These are phyloP conservation scores for Phytopythium ostracodes DNA, from an alignment of 352 stramenopile species.

Conservation along the genomic window DNA sequence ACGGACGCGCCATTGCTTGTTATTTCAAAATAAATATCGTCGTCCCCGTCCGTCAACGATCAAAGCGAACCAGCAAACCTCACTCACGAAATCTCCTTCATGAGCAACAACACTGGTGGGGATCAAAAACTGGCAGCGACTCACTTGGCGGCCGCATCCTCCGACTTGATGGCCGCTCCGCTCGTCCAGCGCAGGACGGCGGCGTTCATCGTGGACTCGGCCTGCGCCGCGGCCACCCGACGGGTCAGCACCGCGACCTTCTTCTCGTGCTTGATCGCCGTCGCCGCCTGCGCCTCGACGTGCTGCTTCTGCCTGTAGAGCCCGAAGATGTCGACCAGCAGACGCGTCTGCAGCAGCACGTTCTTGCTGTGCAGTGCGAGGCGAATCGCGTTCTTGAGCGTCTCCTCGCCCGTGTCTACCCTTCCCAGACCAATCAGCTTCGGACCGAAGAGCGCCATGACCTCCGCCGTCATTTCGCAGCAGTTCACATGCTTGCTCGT, in stretches of 20 bases:
- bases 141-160: neutral
- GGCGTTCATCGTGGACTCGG: slow-evolving; percentile 28
- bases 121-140: neutral
- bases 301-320: slow-evolving; percentile 42
- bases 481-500: slow-evolving; percentile 43
- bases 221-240: slow-evolving; percentile 42
- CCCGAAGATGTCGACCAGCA: slow-evolving; percentile 54
- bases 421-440: slow-evolving; percentile 38
- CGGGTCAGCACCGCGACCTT: slow-evolving; percentile 47
- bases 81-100: no score
- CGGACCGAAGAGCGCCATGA: slow-evolving; percentile 67
- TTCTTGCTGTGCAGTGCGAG: slow-evolving; percentile 62
- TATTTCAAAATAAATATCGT: slow-evolving; percentile 11
- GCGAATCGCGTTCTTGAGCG: slow-evolving; percentile 51
- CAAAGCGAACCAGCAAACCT: no score
- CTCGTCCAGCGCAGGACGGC: slow-evolving; percentile 50
- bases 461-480: slow-evolving; percentile 53
- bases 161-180: neutral
- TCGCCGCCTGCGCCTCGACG: slow-evolving; percentile 34
- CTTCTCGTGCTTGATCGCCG: slow-evolving; percentile 59
- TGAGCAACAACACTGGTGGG: no score
- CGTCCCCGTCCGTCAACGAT: slow-evolving; percentile 1
- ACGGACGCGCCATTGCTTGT: slow-evolving; percentile 1
- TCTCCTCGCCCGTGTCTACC: slow-evolving; percentile 49
- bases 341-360: slow-evolving; percentile 54